Base-by-base conservation (phyloP, 768 basidiomycete species). In the Cystobasidium tubakii region DNA sequence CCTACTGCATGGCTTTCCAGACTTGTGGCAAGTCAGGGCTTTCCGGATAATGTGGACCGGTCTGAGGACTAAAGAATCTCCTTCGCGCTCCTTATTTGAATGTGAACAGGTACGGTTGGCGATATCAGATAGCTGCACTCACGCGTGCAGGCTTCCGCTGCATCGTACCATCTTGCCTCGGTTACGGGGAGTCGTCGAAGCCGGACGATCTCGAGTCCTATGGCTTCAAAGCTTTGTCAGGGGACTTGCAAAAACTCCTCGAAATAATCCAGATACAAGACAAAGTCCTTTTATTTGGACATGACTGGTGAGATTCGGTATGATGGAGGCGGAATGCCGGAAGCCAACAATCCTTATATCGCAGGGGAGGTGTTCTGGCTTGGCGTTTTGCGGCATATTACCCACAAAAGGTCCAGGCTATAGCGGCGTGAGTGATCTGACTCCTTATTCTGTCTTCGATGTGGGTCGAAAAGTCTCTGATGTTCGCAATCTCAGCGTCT, bases 1-100 rank as follows among this genome's bases (percentile, higher is more conserved):
- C n/a, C 42, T 71, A 31, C 55, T 71, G 23, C 69, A 71, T 43
- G 69, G 69, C 54, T 71, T 71, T 44, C 69, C 69, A 36, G 69
- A 71, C 39, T 53, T 71, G 19, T 71, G 69, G 69, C 54, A n/a
- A 55, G 69, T 44, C 19, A 15, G 44, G 2, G 29, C 2, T 1
- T 27, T 54, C 57, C 13, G 36, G 13, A 21, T 9, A 27, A 17
- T 19, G 1, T 39, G 27, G 25, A 13, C 23, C 27, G 36, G 13
- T n/a, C 23, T 23, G 44, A 67, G 21, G 39, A 15, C 39, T 39
- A 39, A 39, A 39, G 39, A n/a, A n/a, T n/a, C n/a, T n/a, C n/a
- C n/a, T n/a, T n/a, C n/a, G n/a, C n/a, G n/a, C n/a, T n/a, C n/a
- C 39, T 39, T 33, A 53, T 53, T 21, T 54, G n/a, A n/a, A n/a